Conservation (phyloP, 768 basidiomycete genomes). For the Suillus tomentosus region DNA sequence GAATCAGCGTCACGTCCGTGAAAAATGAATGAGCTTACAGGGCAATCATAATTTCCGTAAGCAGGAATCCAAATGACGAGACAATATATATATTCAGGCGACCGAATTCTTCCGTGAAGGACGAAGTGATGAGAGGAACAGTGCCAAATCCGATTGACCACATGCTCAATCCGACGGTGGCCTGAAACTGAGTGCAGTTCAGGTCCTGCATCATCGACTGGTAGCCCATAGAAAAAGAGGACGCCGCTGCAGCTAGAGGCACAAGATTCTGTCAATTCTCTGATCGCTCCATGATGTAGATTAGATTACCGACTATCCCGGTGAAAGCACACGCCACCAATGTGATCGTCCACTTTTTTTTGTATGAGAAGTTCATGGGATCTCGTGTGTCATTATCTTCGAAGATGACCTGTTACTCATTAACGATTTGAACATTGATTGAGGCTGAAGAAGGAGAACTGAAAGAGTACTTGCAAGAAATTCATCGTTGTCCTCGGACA, state of each 20-base stretch:
- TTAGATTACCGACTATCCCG: slow-evolving; percentile 18
- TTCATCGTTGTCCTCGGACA: slow-evolving; percentile 3
- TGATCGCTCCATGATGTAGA: neutral
- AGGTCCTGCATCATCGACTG: slow-evolving; percentile 50
- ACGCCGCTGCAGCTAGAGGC: slow-evolving; percentile 43
- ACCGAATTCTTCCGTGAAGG: slow-evolving; percentile 70
- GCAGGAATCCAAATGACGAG: slow-evolving; percentile 47
- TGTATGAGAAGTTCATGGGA: slow-evolving; percentile 35
- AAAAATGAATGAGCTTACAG: slow-evolving; percentile 18
- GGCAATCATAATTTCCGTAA: slow-evolving; percentile 45
- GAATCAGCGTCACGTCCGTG: neutral
- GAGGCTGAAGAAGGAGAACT: neutral
- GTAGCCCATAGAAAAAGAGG: slow-evolving; percentile 54
- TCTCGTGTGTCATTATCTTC: slow-evolving; percentile 38
- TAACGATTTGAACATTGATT: neutral
- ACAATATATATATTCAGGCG: slow-evolving; percentile 55
- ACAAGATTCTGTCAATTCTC: neutral
- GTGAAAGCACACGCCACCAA: slow-evolving; percentile 25
- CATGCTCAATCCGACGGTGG: slow-evolving; percentile 46
- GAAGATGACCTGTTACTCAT: slow-evolving; percentile 35
- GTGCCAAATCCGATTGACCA: slow-evolving; percentile 60
- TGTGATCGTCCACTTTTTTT: slow-evolving; percentile 39
- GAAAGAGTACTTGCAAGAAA: slow-evolving; percentile 5
- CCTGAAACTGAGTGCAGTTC: slow-evolving; percentile 44
- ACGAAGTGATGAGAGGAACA: slow-evolving; percentile 59